Percentiles rank a stretch among this genome's conserved stretches.
These are phyloP conservation scores for Pulicaria dysenterica DNA, from an alignment of 129 eudicot genomes.

Conservation along the genomic window DNA sequence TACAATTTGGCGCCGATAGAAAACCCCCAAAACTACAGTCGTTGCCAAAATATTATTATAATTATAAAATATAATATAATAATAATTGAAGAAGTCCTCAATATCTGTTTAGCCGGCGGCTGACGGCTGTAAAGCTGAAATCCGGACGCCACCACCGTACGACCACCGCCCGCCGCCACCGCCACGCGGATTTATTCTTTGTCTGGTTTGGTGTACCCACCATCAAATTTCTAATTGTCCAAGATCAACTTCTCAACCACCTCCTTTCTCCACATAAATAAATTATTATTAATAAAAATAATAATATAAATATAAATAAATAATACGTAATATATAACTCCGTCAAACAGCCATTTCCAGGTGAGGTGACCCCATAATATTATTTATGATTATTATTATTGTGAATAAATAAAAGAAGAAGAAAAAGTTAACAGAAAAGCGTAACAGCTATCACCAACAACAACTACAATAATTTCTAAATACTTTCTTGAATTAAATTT, in stretches of 20 bases:
- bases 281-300: background rate
- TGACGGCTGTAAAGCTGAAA: slow-evolving; percentile 34
- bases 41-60: background rate
- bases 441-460: slow-evolving; percentile 40
- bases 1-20: slow-evolving; percentile 11
- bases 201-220: slow-evolving; percentile 44
- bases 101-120: slow-evolving; percentile 38
- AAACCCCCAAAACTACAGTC: background rate
- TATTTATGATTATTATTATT: slow-evolving; percentile 4
- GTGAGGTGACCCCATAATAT: slow-evolving; percentile 38
- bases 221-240: slow-evolving; percentile 24
- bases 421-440: slow-evolving; percentile 23
- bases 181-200: slow-evolving; percentile 5
- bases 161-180: slow-evolving; percentile 10
- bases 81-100: slow-evolving; percentile 22
- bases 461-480: slow-evolving; percentile 17
- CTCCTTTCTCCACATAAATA: slow-evolving; percentile 12
- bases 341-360: slow-evolving; percentile 45
- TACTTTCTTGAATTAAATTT: slow-evolving; percentile 13
- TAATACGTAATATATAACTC: slow-evolving; percentile 29
- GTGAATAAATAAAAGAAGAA: slow-evolving; percentile 4
- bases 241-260: slow-evolving; percentile 40
- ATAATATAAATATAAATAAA: background rate
- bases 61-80: background rate
- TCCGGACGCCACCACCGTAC: slow-evolving; percentile 7